Conservation (phyloP, 306 rosid species). For the Rosa rugosa region DNA sequence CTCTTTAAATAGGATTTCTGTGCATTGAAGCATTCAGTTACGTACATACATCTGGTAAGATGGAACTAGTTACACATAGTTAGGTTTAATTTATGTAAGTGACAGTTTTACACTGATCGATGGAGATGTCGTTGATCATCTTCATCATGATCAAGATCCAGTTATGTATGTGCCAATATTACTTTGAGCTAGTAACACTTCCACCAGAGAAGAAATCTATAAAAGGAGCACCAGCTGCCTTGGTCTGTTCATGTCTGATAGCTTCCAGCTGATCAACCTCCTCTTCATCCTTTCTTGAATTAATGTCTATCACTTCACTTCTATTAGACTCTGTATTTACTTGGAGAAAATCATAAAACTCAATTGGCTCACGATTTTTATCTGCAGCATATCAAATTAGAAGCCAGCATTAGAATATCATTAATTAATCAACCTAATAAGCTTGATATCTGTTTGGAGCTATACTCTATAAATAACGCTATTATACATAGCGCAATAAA, state of each 20-base stretch:
- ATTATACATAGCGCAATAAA: background rate
- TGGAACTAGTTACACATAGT: background rate
- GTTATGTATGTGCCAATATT: background rate
- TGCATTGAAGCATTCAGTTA: background rate
- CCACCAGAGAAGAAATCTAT: conserved; percentile 62
- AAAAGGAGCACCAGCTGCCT: conserved; percentile 42
- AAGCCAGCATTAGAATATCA: background rate
- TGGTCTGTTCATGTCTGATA: conserved; percentile 24
- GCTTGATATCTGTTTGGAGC: background rate
- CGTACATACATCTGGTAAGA: background rate
- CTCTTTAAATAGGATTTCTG: conserved; percentile 1
- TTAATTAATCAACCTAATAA: background rate
- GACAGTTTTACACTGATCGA: conserved; percentile 7
- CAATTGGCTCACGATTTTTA: conserved; percentile 45
- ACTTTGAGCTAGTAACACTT: conserved; percentile 12
- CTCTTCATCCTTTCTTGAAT: conserved; percentile 66
- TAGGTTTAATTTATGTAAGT: conserved; percentile 1
- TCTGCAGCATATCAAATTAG: conserved; percentile 42
- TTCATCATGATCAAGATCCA: conserved; percentile 12
- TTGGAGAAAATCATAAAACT: conserved; percentile 84
- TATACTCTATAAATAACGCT: background rate
- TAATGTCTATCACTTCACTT: conserved; percentile 69
- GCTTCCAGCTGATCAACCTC: conserved; percentile 59
- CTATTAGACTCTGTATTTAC: conserved; percentile 65
- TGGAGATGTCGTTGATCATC: conserved; percentile 17